phyloP scores from a whole-genome alignment of 176 grass and related monocot species.

The Zoysia pacifica region DNA sequence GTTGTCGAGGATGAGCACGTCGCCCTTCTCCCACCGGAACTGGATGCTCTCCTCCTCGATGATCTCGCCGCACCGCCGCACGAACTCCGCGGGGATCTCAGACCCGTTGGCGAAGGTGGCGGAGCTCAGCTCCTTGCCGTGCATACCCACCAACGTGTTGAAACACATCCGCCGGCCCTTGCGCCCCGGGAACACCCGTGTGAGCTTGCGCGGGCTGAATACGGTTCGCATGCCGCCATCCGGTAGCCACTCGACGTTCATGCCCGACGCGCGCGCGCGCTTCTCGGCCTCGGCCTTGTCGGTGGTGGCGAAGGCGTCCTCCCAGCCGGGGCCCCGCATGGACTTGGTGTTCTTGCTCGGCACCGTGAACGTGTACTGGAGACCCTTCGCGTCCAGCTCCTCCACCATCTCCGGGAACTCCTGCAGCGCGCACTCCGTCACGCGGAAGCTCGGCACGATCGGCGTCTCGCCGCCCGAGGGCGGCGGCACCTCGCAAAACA shows the following conservation, averaged over 20 bases:
- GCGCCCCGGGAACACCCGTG: slow-evolving; percentile 50
- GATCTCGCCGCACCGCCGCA: slow-evolving; percentile 64
- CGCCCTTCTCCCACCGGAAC: slow-evolving; percentile 70
- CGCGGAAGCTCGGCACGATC: slow-evolving; percentile 69
- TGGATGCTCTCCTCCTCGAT: slow-evolving; percentile 85
- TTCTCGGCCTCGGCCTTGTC: slow-evolving; percentile 55
- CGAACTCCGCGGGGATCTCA: slow-evolving; percentile 55
- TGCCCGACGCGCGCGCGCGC: slow-evolving; percentile 49
- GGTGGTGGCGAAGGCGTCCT: slow-evolving; percentile 66
- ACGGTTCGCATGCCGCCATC: slow-evolving; percentile 44
- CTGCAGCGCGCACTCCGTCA: slow-evolving; percentile 52
- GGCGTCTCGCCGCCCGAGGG: slow-evolving; percentile 66
- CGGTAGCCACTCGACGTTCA: slow-evolving; percentile 68
- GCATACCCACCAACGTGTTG: slow-evolving; percentile 72
- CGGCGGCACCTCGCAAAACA: slow-evolving; percentile 61
- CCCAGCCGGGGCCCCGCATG: slow-evolving; percentile 66
- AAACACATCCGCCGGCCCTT: slow-evolving; percentile 59
- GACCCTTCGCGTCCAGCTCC: slow-evolving; percentile 50
- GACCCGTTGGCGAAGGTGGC: slow-evolving; percentile 51
- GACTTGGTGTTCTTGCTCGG: slow-evolving; percentile 66
- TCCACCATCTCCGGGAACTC: slow-evolving; percentile 66
- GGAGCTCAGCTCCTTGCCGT: slow-evolving; percentile 61
- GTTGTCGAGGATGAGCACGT: slow-evolving; percentile 69
- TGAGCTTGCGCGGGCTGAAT: slow-evolving; percentile 44
- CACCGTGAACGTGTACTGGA: slow-evolving; percentile 64